A percentile compares a stretch with the other conserved stretches of the same genome.
phyloP scores from a whole-genome alignment of 805 yeast genomes.

The Candida patagonica region DNA sequence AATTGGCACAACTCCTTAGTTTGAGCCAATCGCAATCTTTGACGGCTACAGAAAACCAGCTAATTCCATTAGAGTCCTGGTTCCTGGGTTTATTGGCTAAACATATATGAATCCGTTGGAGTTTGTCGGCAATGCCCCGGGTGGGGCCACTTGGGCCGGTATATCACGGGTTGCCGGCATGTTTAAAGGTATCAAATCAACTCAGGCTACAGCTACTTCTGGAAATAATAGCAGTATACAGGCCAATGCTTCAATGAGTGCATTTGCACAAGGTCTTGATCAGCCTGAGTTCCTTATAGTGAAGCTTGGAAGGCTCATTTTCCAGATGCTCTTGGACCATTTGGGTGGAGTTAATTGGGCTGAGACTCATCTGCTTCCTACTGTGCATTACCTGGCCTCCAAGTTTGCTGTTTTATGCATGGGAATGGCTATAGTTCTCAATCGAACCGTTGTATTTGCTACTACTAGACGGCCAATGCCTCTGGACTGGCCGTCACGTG shows the following conservation, averaged over 20 bases:
- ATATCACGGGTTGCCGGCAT: not conserved
- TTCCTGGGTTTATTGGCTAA: too few species aligned
- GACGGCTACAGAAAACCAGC: too few species aligned
- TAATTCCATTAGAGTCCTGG: too few species aligned
- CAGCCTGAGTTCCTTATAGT: conserved; percentile 1
- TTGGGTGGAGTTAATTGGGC: not conserved
- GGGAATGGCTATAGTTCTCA: conserved; percentile 47
- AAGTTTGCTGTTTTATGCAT: conserved; percentile 36
- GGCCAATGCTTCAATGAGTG: not conserved
- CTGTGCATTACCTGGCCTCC: conserved; percentile 18
- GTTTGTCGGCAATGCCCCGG: not conserved
- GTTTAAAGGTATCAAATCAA: not conserved
- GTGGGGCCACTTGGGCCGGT: conserved; percentile 1
- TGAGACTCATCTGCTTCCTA: not conserved
- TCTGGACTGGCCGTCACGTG: conserved; percentile 27
- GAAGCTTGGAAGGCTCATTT: not conserved
- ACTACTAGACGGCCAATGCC: conserved; percentile 36
- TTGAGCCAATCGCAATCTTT: too few species aligned
- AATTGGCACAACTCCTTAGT: too few species aligned
- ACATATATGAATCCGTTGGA: conserved; percentile 4
- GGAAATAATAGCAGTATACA: not conserved
- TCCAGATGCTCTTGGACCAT: not conserved
- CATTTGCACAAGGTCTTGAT: not conserved
- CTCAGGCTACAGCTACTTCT: not conserved
- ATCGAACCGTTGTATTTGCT: conserved; percentile 51